These are phyloP conservation scores for Boletus pseudo-olivaceus DNA, from an alignment of 768 basidiomycete species.

Conservation along the genomic window DNA sequence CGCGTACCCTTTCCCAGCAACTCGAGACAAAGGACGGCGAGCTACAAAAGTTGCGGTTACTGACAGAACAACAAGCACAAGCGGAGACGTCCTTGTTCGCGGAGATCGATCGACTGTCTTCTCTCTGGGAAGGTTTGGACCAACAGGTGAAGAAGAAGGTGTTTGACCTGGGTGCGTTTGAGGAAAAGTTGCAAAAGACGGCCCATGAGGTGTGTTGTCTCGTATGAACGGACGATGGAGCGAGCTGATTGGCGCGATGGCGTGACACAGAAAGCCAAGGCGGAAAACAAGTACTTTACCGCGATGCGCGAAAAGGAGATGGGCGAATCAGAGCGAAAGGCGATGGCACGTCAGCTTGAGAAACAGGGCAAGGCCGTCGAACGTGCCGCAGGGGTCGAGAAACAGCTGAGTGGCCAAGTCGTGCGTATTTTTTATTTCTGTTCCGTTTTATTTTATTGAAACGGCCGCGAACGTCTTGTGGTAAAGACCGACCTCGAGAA, in stretches of 20 bases:
- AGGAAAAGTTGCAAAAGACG: slow-evolving; percentile 66
- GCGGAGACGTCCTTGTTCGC: slow-evolving; percentile 73
- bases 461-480: background rate
- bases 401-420: slow-evolving; percentile 52
- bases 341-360: slow-evolving; percentile 50
- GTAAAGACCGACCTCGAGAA: slow-evolving; percentile 43
- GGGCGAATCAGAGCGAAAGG: slow-evolving; percentile 71
- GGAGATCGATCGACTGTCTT: slow-evolving; percentile 82
- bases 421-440: slow-evolving; percentile 40
- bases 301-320: slow-evolving; percentile 89
- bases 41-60: slow-evolving; percentile 55
- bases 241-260: background rate
- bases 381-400: slow-evolving; percentile 59
- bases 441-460: background rate
- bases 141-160: slow-evolving; percentile 80
- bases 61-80: slow-evolving; percentile 61
- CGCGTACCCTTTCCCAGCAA: slow-evolving; percentile 46
- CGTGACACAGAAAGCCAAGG: slow-evolving; percentile 77
- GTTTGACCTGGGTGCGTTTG: slow-evolving; percentile 70
- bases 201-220: slow-evolving; percentile 59
- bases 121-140: slow-evolving; percentile 83
- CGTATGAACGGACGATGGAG: background rate
- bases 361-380: slow-evolving; percentile 66
- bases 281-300: slow-evolving; percentile 91
- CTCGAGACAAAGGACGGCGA: slow-evolving; percentile 69